Base-by-base conservation (phyloP, 2,329 filamentous ascomycete genomes). In the Aspergillus eucalypticola region DNA sequence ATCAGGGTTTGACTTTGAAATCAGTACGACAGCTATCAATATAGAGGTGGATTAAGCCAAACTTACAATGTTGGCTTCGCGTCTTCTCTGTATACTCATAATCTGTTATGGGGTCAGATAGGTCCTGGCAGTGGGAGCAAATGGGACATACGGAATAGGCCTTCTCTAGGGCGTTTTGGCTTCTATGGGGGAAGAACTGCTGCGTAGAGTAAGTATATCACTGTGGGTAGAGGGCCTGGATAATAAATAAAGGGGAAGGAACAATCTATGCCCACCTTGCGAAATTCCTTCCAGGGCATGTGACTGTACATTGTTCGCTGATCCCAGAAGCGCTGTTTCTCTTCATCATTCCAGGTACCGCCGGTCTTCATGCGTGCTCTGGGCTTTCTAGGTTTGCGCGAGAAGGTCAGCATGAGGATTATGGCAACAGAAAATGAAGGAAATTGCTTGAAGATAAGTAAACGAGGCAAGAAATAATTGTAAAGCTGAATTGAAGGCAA, bases 101-200 rank as follows among this genome's bases (percentile, higher is more conserved):
- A 23, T 13, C 41, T 44, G 15, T 23, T 7, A 4, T 19, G 10
- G 3, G 7, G 19, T 44, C 8, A 44, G 41, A 4, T 7, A 13
- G 1, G 1, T 3, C 7, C 3, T 13, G n/a, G 19, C 2, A 11
- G 10, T 17, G 6, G 10, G 3, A 1, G 2, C 8, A 21, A 15
- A 13, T 15, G 2, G 15, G 11, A 15, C 41, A 44, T 44, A 44
- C 41, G 8, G 41, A 44, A 23, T 44, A 13, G 5, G 41, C 41
- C 5, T 44, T 44, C 19, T 23, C 7, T 3, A 44, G 19, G 13
- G 41, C 41, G 17, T 44, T 44, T 0, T 6, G 19, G 7, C 41
- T 44, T 3, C 41, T 11, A 11, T 44, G 10, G 10, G 41, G 8
- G 13, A 44, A 44, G 41, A 44, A 44, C 13, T 23, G 10, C 41